Base-by-base conservation (phyloP, 2,329 filamentous ascomycete genomes). In the Pseudonectria buxi region DNA sequence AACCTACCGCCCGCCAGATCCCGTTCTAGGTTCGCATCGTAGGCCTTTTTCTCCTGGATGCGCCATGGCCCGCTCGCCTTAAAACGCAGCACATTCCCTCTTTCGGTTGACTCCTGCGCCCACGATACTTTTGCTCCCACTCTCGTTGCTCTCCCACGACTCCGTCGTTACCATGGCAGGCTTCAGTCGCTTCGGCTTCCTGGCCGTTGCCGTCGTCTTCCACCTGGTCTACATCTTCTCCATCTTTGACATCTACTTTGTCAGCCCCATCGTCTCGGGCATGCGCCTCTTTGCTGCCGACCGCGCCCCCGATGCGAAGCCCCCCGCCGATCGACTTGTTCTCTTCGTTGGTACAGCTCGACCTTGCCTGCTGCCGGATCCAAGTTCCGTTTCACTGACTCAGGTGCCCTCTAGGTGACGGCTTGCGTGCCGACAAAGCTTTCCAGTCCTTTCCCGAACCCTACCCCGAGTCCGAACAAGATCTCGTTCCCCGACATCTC, bases 191-290 rank as follows among this genome's bases (percentile, higher is more conserved):
- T 76, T 85, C 56, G 82, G 81, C 57, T 96, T 98, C 60, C 66
- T 96, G 61, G 81, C 83, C 58, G 77, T 94, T 57, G 92, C 92
- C 51, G 76, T 95, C 57, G 67, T 90, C 42, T 98, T 98, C 60
- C 94, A 98, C 64, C 62, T 96, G 35, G 77, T 94, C 46, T 98
- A 98, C 62, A 83, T 95, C 37, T 85, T 83, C 58, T 95, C 88
- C 41, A 96, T 96, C 55, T 98, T 98, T 65, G 89, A 95, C 62
- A 92, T 96, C 46, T 96, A 98, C 65, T 98, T 98, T 58, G 88
- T 95, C 57, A 95, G 88, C 59, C 92, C 92, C 14, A 92, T 98
- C 50, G 92, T 96, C 36, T 85, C 83, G 68, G 92, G 92, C 56
- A 98, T 98, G 92, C 78, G 76, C 54, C 75, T 88, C 41, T 89